These are phyloP conservation scores for Globisporangium takayamanum DNA, from an alignment of 352 stramenopile genomes.

Conservation along the genomic window DNA sequence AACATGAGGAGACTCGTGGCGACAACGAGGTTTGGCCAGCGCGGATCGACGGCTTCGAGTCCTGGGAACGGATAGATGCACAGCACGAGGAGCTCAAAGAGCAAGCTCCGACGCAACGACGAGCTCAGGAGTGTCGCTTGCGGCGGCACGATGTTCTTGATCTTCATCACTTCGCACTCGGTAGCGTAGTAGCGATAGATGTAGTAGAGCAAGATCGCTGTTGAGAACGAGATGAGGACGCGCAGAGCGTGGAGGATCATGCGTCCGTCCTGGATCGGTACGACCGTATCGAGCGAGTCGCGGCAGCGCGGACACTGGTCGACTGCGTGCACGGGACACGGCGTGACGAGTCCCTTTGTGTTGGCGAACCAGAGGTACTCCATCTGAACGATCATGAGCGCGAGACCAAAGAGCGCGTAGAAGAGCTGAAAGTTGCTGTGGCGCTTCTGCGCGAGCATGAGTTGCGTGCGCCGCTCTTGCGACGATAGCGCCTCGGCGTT, in stretches of 20 bases:
- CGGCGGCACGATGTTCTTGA: slow-evolving; percentile 74
- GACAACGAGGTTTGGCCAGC: slow-evolving; percentile 54
- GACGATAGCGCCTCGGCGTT: slow-evolving; percentile 32
- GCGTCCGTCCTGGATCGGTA: slow-evolving; percentile 40
- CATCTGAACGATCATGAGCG: slow-evolving; percentile 72
- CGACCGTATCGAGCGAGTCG: slow-evolving; percentile 16
- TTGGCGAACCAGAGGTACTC: slow-evolving; percentile 71
- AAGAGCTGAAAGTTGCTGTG: slow-evolving; percentile 64
- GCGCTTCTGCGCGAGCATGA: slow-evolving; percentile 37
- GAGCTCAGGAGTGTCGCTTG: slow-evolving; percentile 59
- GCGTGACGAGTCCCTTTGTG: slow-evolving; percentile 26
- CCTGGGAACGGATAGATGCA: slow-evolving; percentile 63
- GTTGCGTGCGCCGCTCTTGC: slow-evolving; percentile 45
- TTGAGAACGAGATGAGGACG: slow-evolving; percentile 62
- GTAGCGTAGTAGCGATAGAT: slow-evolving; percentile 57
- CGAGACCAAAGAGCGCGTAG: slow-evolving; percentile 54
- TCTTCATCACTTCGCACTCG: slow-evolving; percentile 71
- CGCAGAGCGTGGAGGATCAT: slow-evolving; percentile 65
- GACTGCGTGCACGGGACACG: slow-evolving; percentile 24
- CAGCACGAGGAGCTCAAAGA: slow-evolving; percentile 48
- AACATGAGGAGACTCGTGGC: slow-evolving; percentile 63
- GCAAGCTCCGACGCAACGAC: slow-evolving; percentile 33
- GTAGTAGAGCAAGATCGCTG: slow-evolving; percentile 61
- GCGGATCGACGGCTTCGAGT: slow-evolving; percentile 52
- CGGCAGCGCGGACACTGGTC: slow-evolving; percentile 36